These are phyloP conservation scores for Hymenoscyphus albidus DNA, from an alignment of 2,329 filamentous ascomycete species.

Conservation along the genomic window DNA sequence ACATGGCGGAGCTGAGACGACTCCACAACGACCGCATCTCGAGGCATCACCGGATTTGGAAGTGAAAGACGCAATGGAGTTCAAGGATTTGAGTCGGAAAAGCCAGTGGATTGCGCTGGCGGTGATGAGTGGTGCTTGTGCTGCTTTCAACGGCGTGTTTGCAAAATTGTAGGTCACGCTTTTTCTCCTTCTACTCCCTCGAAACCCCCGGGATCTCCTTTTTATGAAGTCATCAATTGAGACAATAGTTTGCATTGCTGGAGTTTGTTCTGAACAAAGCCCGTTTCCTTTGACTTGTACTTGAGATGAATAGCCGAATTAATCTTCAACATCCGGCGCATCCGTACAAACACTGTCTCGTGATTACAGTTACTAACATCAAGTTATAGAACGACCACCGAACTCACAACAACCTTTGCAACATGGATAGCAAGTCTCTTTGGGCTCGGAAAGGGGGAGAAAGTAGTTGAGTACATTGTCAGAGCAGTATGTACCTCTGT, in stretches of 20 bases:
- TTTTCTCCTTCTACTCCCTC: neutral
- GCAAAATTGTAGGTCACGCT: conserved; percentile 65
- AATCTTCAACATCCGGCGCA: neutral
- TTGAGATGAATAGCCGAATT: neutral
- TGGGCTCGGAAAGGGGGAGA: conserved; percentile 42
- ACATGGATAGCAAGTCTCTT: conserved; percentile 43
- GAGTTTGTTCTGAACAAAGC: no score
- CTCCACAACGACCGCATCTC: neutral
- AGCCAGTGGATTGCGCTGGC: conserved; percentile 64
- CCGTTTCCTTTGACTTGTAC: neutral
- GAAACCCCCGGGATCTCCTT: neutral
- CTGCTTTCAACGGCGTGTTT: conserved; percentile 70
- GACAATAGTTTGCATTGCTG: no score
- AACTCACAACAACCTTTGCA: conserved; percentile 51
- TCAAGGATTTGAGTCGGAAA: conserved; percentile 36
- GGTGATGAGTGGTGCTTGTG: conserved; percentile 70
- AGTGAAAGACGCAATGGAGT: conserved; percentile 26
- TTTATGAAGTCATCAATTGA: no score
- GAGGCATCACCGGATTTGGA: neutral
- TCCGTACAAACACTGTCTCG: neutral
- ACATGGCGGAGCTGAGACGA: conserved; percentile 11
- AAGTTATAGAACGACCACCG: conserved; percentile 47
- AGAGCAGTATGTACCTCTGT: conserved; percentile 43
- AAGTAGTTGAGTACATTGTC: conserved; percentile 46
- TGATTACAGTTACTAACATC: conserved; percentile 4